Conservation (phyloP, 257 asterid species). For the Rhazya stricta region DNA sequence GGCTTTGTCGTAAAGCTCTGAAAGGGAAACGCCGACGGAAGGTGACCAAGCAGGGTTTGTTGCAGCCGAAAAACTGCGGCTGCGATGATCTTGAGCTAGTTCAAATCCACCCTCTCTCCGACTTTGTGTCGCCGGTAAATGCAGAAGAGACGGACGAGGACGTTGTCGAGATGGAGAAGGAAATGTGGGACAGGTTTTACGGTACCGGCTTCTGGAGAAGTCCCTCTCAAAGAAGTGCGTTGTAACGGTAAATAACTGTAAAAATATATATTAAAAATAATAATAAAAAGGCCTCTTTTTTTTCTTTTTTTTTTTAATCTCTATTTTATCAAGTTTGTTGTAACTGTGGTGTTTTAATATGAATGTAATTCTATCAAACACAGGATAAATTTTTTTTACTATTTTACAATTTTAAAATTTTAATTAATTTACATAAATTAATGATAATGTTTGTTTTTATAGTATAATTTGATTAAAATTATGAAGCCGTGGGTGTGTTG, state of each 20-base stretch:
- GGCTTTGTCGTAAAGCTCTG: slow-evolving; percentile 60
- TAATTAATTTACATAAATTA: neutral
- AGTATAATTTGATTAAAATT: no score
- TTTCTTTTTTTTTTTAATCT: neutral
- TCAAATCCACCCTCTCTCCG: slow-evolving; percentile 33
- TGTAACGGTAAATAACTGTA: neutral
- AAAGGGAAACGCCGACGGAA: slow-evolving; percentile 49
- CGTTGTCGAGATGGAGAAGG: slow-evolving; percentile 60
- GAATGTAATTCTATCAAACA: neutral
- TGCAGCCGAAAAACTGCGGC: slow-evolving; percentile 31
- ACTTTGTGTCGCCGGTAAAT: slow-evolving; percentile 19
- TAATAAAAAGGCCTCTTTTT: neutral
- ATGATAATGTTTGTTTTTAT: slow-evolving; percentile 2
- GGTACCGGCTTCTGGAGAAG: slow-evolving; percentile 83
- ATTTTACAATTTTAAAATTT: neutral
- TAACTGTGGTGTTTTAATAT: neutral
- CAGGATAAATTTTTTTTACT: neutral
- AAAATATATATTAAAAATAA: neutral
- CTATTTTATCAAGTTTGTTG: neutral
- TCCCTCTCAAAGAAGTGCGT: slow-evolving; percentile 43
- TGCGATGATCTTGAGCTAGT: slow-evolving; percentile 35
- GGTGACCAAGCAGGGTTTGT: slow-evolving; percentile 19
- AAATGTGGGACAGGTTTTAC: slow-evolving; percentile 64
- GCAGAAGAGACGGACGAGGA: slow-evolving; percentile 34
- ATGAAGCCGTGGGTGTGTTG: no score